Conservation (phyloP, 257 asterid genomes). For the Prunella vulgaris region DNA sequence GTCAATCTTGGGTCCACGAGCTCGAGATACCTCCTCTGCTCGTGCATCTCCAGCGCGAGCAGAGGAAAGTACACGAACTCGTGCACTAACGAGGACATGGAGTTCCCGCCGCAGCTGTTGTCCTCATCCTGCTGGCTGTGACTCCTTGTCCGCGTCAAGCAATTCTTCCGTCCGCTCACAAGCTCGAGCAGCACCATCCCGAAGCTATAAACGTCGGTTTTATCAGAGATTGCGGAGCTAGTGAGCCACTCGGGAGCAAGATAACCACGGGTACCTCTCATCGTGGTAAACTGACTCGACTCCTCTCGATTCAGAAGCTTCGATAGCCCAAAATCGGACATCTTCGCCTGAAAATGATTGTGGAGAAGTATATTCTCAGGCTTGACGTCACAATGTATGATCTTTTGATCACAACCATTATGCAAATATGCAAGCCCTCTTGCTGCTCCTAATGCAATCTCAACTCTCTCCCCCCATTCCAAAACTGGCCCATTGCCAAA, state of each 20-base stretch:
- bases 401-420: conserved; percentile 62
- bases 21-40: conserved; percentile 50
- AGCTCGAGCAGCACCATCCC: conserved; percentile 76
- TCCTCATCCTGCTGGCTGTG: conserved; percentile 30
- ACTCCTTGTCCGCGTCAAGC: conserved; percentile 28
- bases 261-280: conserved; percentile 86
- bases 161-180: conserved; percentile 71
- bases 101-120: conserved; percentile 15
- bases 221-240: conserved; percentile 63
- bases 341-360: conserved; percentile 50
- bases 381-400: conserved; percentile 74
- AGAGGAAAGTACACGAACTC: conserved; percentile 53
- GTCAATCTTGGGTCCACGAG: conserved; percentile 55
- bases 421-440: conserved; percentile 75
- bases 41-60: conserved; percentile 66
- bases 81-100: conserved; percentile 13
- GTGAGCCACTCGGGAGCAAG: conserved; percentile 89
- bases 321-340: conserved; percentile 79
- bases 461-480: conserved; percentile 65
- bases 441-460: conserved; percentile 65
- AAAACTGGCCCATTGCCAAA: conserved; percentile 55
- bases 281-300: conserved; percentile 58
- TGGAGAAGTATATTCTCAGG: conserved; percentile 78
- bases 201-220: conserved; percentile 70
- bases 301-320: conserved; percentile 59